Conservation (phyloP, 441 rosid species). For the Melastoma candidum region DNA sequence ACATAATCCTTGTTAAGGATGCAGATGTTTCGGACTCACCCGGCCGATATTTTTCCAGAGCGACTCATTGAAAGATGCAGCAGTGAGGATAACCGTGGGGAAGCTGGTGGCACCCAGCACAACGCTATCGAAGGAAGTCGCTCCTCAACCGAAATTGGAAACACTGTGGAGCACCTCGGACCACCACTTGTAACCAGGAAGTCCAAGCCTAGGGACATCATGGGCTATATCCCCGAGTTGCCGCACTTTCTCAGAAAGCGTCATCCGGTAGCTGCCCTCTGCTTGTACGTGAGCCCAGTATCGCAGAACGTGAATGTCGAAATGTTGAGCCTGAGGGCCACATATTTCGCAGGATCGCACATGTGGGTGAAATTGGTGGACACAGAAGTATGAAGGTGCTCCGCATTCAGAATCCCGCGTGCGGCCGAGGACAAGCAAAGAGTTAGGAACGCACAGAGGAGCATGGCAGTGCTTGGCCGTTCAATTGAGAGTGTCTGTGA, state of each 20-base stretch:
- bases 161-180: constrained; percentile 23
- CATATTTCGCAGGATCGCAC: too few relatives aligned
- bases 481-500: too few relatives aligned
- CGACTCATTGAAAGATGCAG: constrained; percentile 17
- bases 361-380: too few relatives aligned
- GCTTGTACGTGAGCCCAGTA: constrained; percentile 9
- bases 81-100: constrained; percentile 16
- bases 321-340: too few relatives aligned
- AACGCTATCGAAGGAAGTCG: constrained; percentile 1
- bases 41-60: constrained; percentile 19
- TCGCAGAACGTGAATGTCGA: constrained; percentile 8
- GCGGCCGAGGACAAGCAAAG: too few relatives aligned
- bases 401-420: too few relatives aligned
- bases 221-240: constrained; percentile 13
- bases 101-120: constrained; percentile 18
- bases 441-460: too few relatives aligned
- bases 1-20: too few relatives aligned
- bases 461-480: too few relatives aligned
- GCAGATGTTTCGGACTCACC: constrained; percentile 2
- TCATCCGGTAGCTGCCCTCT: constrained; percentile 15
- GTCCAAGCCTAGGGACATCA: constrained; percentile 17
- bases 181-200: constrained; percentile 22
- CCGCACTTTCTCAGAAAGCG: constrained; percentile 8
- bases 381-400: too few relatives aligned
- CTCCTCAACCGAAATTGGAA: constrained; percentile 1